A percentile compares a stretch with the other conserved stretches of the same genome.
Conservation (phyloP, 441 rosid genomes). For the Gossypium trilobum region DNA sequence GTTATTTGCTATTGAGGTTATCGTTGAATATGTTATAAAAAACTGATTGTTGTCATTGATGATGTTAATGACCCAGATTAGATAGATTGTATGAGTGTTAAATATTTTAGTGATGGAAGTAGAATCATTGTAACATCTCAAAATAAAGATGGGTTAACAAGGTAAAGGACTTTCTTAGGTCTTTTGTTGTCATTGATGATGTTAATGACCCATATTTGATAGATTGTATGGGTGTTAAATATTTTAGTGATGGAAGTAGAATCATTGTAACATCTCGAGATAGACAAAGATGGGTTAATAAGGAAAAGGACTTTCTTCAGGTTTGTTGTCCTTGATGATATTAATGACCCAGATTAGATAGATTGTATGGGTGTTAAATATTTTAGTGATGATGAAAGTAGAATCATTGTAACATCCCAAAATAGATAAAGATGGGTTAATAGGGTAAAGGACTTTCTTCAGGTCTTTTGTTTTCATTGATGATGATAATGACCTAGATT, state of each 20-base stretch:
- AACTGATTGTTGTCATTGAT: constrained; percentile 23
- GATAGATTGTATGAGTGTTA: constrained; percentile 15
- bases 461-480: too few species aligned
- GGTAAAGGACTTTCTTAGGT: too few species aligned
- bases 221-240: constrained; percentile 10
- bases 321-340: constrained; percentile 27
- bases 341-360: constrained; percentile 14
- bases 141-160: background rate
- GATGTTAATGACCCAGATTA: constrained; percentile 24
- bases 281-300: background rate
- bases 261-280: constrained; percentile 27
- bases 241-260: constrained; percentile 29
- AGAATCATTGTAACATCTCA: constrained; percentile 26
- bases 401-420: too few species aligned
- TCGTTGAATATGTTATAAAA: too few species aligned
- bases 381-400: too few species aligned
- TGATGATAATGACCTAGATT: too few species aligned
- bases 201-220: constrained; percentile 23
- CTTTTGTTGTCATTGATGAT: constrained; percentile 26
- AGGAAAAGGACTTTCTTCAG: too few species aligned
- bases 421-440: too few species aligned
- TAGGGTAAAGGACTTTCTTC: too few species aligned
- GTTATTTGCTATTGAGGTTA: background rate
- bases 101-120: constrained; percentile 27
- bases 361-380: too few species aligned